Evolutionary conservation across 1,284 basidiomycete species (phyloP).

Genomic region (Irpex sp.): DNA sequence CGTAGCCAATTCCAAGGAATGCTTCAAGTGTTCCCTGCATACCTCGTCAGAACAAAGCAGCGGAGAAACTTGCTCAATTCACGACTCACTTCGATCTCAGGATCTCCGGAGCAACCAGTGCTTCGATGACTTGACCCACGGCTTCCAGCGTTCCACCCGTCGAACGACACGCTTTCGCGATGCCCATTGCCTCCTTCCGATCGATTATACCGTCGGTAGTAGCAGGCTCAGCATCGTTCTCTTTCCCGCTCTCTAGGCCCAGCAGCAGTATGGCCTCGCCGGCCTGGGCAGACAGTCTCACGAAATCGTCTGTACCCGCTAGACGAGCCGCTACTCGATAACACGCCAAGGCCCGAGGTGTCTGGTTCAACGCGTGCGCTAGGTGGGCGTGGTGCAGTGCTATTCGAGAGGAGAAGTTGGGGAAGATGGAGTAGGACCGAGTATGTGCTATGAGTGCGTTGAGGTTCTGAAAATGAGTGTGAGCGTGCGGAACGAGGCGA

Average conservation of each 20-base stretch:
- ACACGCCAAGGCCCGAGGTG: slow-evolving; percentile 50
- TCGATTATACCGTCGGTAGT: not conserved
- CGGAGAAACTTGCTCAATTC: not conserved
- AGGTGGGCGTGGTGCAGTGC: slow-evolving; percentile 69
- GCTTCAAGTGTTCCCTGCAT: slow-evolving; percentile 55
- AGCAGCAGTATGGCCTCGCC: slow-evolving; percentile 59
- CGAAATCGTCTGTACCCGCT: slow-evolving; percentile 45
- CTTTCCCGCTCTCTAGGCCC: slow-evolving; percentile 36
- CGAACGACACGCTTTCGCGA: slow-evolving; percentile 39
- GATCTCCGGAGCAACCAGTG: slow-evolving; percentile 52
- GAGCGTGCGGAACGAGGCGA: not conserved
- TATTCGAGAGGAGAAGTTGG: slow-evolving; percentile 54
- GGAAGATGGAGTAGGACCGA: slow-evolving; percentile 53
- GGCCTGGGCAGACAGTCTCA: slow-evolving; percentile 52
- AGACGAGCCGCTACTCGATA: slow-evolving; percentile 57
- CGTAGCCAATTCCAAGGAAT: slow-evolving; percentile 54
- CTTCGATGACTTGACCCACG: slow-evolving; percentile 50
- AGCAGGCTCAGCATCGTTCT: slow-evolving; percentile 19
- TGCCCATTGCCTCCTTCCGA: slow-evolving; percentile 31
- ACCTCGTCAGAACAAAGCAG: not conserved
- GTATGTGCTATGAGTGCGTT: slow-evolving; percentile 56
- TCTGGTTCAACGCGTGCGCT: slow-evolving; percentile 53
- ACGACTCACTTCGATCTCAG: slow-evolving; percentile 53
- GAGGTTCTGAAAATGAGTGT: slow-evolving; percentile 37
- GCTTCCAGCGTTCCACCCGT: slow-evolving; percentile 54